phyloP scores from a whole-genome alignment of 768 basidiomycete species.

The Podaxis carcinomalis region DNA sequence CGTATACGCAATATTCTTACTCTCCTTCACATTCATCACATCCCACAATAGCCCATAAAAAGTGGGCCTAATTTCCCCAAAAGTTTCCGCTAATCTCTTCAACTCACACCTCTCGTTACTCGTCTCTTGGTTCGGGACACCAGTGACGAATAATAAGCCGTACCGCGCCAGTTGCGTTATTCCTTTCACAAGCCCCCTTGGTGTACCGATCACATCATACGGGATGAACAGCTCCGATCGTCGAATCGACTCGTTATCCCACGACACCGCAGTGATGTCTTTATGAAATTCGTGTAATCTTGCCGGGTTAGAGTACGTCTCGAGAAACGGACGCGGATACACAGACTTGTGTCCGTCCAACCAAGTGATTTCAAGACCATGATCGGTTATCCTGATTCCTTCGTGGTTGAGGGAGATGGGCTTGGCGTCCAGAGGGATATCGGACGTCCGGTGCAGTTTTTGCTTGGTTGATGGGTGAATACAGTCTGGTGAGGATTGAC shows the following conservation, averaged over 20 bases:
- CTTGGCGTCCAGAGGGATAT: constrained; percentile 47
- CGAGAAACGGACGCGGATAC: constrained; percentile 45
- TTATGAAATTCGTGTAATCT: constrained; percentile 40
- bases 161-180: constrained; percentile 68
- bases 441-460: constrained; percentile 68
- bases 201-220: constrained; percentile 46
- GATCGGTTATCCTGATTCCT: constrained; percentile 36
- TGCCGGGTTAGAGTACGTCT: constrained; percentile 37
- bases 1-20: constrained; percentile 93
- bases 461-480: constrained; percentile 78
- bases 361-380: constrained; percentile 52
- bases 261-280: constrained; percentile 31
- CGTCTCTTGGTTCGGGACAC: constrained; percentile 63
- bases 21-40: constrained; percentile 69
- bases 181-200: constrained; percentile 45
- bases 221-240: constrained; percentile 50
- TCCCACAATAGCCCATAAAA: constrained; percentile 93
- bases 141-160: constrained; percentile 69
- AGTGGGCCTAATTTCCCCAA: constrained; percentile 78
- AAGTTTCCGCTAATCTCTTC: constrained; percentile 53
- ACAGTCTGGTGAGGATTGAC: constrained; percentile 49
- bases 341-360: constrained; percentile 55
- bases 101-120: constrained; percentile 62
- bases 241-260: constrained; percentile 28
- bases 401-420: constrained; percentile 31